A percentile compares a stretch with the other conserved stretches of the same genome.
Evolutionary conservation across 2,329 filamentous ascomycete genomes (phyloP).

Genomic region (Fusarium sp.): DNA sequence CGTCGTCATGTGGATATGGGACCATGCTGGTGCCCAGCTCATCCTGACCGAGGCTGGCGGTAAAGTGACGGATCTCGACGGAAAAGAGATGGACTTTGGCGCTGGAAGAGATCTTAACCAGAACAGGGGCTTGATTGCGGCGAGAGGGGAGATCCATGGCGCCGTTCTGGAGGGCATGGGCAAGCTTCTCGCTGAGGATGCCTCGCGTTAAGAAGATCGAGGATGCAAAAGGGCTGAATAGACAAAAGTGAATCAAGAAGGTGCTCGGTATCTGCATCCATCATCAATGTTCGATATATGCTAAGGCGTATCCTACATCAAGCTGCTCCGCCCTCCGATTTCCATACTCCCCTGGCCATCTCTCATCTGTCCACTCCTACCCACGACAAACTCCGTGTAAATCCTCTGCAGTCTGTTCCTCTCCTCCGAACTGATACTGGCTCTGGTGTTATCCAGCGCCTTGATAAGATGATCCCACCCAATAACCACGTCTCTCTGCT

Average conservation of each 20-base stretch:
- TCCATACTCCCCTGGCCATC: constrained; percentile 92
- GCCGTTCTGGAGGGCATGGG: constrained; percentile 51
- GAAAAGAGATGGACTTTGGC: constrained; percentile 51
- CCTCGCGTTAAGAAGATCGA: constrained; percentile 9
- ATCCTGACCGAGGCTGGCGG: constrained; percentile 67
- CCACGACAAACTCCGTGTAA: constrained; percentile 92
- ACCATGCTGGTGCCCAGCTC: constrained; percentile 68
- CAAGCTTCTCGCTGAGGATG: constrained; percentile 36
- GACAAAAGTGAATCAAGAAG: neutral
- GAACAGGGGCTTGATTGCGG: constrained; percentile 56
- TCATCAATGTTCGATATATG: constrained; percentile 8
- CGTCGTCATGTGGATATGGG: constrained; percentile 56
- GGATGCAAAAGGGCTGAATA: neutral
- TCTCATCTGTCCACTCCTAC: constrained; percentile 93
- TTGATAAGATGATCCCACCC: constrained; percentile 84
- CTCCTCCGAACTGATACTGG: constrained; percentile 86
- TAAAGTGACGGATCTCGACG: constrained; percentile 61
- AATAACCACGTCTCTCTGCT: constrained; percentile 79
- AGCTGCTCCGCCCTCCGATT: constrained; percentile 88
- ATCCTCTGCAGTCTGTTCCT: constrained; percentile 78
- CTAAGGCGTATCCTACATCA: constrained; percentile 73
- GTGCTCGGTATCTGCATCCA: constrained; percentile 4
- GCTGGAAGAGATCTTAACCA: constrained; percentile 49
- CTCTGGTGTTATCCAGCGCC: constrained; percentile 79
- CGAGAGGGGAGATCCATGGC: constrained; percentile 56